These are phyloP conservation scores for Buxus sempervirens DNA, from an alignment of 164 flowering plant genomes.

Conservation along the genomic window DNA sequence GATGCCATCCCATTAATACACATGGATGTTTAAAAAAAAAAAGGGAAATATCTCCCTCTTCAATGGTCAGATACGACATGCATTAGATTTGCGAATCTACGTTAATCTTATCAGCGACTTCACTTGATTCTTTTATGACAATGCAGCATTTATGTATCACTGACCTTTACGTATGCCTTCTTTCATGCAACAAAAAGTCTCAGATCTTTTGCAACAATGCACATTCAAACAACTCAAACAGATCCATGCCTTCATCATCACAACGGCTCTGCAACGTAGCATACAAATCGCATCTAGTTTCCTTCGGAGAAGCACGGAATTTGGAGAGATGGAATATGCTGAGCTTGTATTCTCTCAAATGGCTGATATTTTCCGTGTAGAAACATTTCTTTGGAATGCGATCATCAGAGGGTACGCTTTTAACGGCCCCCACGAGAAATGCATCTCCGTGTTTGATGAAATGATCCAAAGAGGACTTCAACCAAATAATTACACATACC, in stretches of 20 bases:
- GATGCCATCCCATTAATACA: too few species aligned
- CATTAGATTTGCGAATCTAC: too few species aligned
- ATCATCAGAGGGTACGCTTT: slow-evolving; percentile 45
- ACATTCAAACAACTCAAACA: slow-evolving; percentile 40
- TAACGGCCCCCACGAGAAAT: slow-evolving; percentile 33
- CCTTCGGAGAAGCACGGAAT: slow-evolving; percentile 48
- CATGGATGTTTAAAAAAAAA: too few species aligned
- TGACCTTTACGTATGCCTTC: not conserved
- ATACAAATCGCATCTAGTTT: slow-evolving; percentile 28
- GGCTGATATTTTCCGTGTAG: slow-evolving; percentile 13
- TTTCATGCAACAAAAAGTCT: slow-evolving; percentile 9
- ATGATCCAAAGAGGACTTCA: slow-evolving; percentile 38
- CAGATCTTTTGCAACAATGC: slow-evolving; percentile 29
- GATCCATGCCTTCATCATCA: slow-evolving; percentile 35
- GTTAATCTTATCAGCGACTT: too few species aligned
- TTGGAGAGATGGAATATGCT: slow-evolving; percentile 40
- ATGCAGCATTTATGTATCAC: too few species aligned
- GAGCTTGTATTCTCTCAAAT: slow-evolving; percentile 26
- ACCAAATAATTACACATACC: slow-evolving; percentile 44
- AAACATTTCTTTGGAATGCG: slow-evolving; percentile 34
- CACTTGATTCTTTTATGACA: too few species aligned
- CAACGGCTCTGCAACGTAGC: slow-evolving; percentile 22
- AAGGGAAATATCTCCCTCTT: too few species aligned
- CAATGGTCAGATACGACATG: too few species aligned
- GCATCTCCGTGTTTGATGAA: slow-evolving; percentile 34